Evolutionary conservation across 306 rosid species (phyloP).

Genomic region (Medicago lupulina): DNA sequence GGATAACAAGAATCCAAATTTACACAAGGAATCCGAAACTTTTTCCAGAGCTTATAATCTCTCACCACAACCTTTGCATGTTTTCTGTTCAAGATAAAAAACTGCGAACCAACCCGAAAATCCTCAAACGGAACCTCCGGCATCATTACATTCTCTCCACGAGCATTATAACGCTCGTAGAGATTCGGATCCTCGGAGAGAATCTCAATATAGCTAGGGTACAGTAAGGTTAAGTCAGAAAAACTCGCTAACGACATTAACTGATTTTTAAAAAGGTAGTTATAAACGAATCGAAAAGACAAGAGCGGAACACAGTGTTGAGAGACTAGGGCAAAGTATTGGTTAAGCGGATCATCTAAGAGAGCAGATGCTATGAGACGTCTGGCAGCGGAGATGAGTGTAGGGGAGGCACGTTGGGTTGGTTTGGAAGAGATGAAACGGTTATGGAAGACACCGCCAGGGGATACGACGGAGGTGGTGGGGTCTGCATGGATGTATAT

Average conservation of each 20-base stretch:
- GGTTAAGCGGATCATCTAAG: constrained; percentile 59
- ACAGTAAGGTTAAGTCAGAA: neutral
- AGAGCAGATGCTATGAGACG: constrained; percentile 66
- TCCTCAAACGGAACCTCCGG: constrained; percentile 58
- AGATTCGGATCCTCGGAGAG: constrained; percentile 63
- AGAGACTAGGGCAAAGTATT: constrained; percentile 58
- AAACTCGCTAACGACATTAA: neutral
- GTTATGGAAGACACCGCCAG: constrained; percentile 58
- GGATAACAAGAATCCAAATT: constrained; percentile 63
- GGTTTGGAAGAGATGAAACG: constrained; percentile 54
- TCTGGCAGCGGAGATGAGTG: constrained; percentile 64
- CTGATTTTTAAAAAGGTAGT: constrained; percentile 37
- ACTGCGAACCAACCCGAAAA: constrained; percentile 72
- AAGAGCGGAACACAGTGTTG: constrained; percentile 68
- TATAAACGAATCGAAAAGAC: constrained; percentile 56
- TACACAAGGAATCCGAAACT: constrained; percentile 62
- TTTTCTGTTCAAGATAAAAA: constrained; percentile 50
- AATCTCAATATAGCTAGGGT: constrained; percentile 62
- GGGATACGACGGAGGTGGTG: constrained; percentile 38
- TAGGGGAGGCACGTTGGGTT: constrained; percentile 58
- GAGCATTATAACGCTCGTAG: constrained; percentile 51
- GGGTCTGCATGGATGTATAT: constrained; percentile 76
- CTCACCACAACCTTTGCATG: constrained; percentile 56
- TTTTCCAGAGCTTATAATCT: constrained; percentile 58
- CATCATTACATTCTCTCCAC: constrained; percentile 58